Conservation (phyloP, 2,329 filamentous ascomycete species). For the Trichoderma citrinoviride region DNA sequence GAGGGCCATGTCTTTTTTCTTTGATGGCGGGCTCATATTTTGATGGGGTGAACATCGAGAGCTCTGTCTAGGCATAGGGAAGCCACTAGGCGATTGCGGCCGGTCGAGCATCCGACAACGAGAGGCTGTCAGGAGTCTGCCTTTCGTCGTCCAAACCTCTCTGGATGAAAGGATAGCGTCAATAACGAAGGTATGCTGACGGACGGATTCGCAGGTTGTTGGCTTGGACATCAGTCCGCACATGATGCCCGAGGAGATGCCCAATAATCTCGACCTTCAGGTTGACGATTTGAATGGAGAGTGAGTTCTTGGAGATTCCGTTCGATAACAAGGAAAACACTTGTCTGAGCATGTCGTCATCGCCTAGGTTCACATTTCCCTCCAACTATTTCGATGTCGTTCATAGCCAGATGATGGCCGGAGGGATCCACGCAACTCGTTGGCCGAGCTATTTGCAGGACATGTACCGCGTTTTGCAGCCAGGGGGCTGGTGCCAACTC, state of each 20-base stretch:
- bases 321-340: neutral
- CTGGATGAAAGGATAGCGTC: neutral
- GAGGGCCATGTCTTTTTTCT: neutral
- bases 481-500: conserved; percentile 83
- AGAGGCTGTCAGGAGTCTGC: neutral
- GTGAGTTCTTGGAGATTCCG: conserved; percentile 35
- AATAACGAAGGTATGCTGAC: neutral
- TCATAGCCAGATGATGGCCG: conserved; percentile 70
- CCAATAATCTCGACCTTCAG: conserved; percentile 67
- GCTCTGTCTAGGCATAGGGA: neutral
- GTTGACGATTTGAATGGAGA: conserved; percentile 69
- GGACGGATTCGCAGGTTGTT: conserved; percentile 55
- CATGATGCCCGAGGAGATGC: conserved; percentile 62
- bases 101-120: too few species aligned
- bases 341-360: neutral
- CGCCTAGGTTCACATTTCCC: conserved; percentile 61
- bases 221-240: conserved; percentile 71
- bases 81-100: too few species aligned
- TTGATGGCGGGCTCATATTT: too few species aligned
- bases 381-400: conserved; percentile 76
- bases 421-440: conserved; percentile 67
- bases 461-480: conserved; percentile 67
- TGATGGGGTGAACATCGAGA: neutral
- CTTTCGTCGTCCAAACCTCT: neutral
- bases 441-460: conserved; percentile 78